Evolutionary conservation across 768 basidiomycete species (phyloP), one percentile per base, ranked within the genome.

Genomic region (Agaricus blazei): DNA sequence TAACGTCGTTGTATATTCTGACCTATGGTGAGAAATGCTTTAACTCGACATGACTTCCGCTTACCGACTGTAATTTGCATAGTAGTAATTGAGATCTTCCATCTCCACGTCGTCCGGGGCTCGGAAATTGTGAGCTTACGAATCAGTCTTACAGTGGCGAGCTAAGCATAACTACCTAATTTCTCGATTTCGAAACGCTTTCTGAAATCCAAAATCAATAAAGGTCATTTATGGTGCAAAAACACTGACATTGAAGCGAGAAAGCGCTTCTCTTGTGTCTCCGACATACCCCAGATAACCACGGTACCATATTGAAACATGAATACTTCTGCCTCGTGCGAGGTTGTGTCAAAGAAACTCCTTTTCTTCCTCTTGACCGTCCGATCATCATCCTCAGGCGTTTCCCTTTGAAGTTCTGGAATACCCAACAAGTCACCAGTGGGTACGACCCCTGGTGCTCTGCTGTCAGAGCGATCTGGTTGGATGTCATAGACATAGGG

Each of bases 241-340:
- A 38, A 48, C 28, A 75, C 90, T 70, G 64, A 95, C 95, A 98
- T 80, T 23, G 93, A 94, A 27, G 88, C 84, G 58, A 98, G 72
- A 64, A 98, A 93, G 8, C 93, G 78, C 68, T 82, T 89, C 74
- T 98, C 95, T 64, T 97, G 91, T 4, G 83, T 75, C 67, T 97
- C 93, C 38, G 90, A 87, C 94, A 98, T 97, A 26, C 95, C 95
- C 95, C 95, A 98, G 50, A 96, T 90, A 26, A 98, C 95, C 27
- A 96, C 90, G 0, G 92, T 94, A 11, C 95, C 95, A 66, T 96
- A 97, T 59, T 88, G 82, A 70, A 97, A 98, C 60, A 97, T 72
- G 68, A 96, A 97, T 52, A 97, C 88, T 69, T 97, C 95, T 8
- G 90, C 88, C 60, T 87, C 85, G 31, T 78, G 79, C 4, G 83